These are phyloP conservation scores for Turritis glabra DNA, from an alignment of 345 rosid species.

Conservation along the genomic window DNA sequence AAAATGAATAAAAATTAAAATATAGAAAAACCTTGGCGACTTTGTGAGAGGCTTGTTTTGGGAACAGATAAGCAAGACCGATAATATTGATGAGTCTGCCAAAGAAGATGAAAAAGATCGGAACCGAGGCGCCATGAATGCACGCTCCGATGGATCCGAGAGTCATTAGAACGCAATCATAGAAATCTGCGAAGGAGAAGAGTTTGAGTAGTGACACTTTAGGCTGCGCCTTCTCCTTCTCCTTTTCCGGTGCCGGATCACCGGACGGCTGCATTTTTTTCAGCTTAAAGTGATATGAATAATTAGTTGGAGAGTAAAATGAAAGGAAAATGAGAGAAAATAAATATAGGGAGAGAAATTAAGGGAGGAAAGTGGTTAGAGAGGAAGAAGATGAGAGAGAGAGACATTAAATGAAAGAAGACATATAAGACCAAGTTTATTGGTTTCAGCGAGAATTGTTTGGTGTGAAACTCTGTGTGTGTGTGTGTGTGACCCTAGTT, in stretches of 20 bases:
- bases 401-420: constrained; percentile 32
- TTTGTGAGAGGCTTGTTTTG: constrained; percentile 73
- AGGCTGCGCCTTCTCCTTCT: constrained; percentile 27
- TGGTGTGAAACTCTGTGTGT: constrained; percentile 22
- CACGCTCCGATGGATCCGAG: constrained; percentile 90
- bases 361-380: constrained; percentile 36
- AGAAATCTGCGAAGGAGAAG: constrained; percentile 80
- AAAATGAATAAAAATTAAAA: background rate
- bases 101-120: constrained; percentile 88
- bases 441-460: constrained; percentile 39
- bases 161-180: constrained; percentile 73
- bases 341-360: constrained; percentile 19
- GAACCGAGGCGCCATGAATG: constrained; percentile 90
- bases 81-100: constrained; percentile 77
- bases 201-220: constrained; percentile 66
- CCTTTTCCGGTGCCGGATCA: constrained; percentile 30
- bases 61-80: constrained; percentile 80
- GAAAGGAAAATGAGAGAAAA: constrained; percentile 5
- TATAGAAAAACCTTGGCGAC: constrained; percentile 72
- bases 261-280: constrained; percentile 41
- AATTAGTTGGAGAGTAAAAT: constrained; percentile 14
- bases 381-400: constrained; percentile 32
- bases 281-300: constrained; percentile 7
- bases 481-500: constrained; percentile 18
- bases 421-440: constrained; percentile 32